A percentile compares a stretch with the other conserved stretches of the same genome.
phyloP scores from a whole-genome alignment of 2,329 filamentous ascomycete species.

The Trichoderma arundinaceum region DNA sequence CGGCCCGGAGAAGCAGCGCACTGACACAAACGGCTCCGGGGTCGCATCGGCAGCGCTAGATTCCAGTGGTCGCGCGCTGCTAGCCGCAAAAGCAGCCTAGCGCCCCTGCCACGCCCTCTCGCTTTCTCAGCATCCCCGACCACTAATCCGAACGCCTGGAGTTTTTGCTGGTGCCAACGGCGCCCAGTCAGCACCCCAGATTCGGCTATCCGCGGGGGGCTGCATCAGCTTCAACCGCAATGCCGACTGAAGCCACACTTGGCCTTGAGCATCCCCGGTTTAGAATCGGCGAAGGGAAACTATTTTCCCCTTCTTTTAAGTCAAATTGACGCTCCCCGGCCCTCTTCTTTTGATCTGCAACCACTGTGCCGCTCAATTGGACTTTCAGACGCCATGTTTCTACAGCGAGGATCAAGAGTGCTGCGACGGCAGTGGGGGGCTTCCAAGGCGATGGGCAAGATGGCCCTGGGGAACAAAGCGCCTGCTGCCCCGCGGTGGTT shows the following conservation, averaged over 20 bases:
- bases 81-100: slow-evolving; percentile 25
- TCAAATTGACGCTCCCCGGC: neutral
- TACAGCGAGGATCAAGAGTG: slow-evolving; percentile 57
- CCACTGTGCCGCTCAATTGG: slow-evolving; percentile 22
- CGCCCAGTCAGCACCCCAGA: slow-evolving; percentile 39
- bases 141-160: neutral
- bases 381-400: slow-evolving; percentile 54
- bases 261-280: slow-evolving; percentile 26
- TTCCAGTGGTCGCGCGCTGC: slow-evolving; percentile 8
- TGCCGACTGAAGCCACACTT: slow-evolving; percentile 45
- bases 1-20: slow-evolving; percentile 6
- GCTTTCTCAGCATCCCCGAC: neutral
- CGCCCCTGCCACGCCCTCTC: slow-evolving; percentile 14
- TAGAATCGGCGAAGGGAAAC: slow-evolving; percentile 20
- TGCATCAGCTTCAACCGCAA: slow-evolving; percentile 41
- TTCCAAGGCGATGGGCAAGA: slow-evolving; percentile 48
- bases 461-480: slow-evolving; percentile 42
- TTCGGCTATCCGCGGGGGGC: slow-evolving; percentile 49
- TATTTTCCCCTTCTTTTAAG: slow-evolving; percentile 29
- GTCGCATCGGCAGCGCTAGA: slow-evolving; percentile 21
- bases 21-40: slow-evolving; percentile 4
- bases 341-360: neutral
- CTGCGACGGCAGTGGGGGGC: slow-evolving; percentile 58
- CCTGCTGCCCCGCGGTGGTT: slow-evolving; percentile 52
- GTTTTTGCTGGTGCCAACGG: neutral